Percentiles rank a stretch among this genome's conserved stretches.
phyloP scores from a whole-genome alignment of 2,329 filamentous ascomycete species.

The Piedraia hortae region DNA sequence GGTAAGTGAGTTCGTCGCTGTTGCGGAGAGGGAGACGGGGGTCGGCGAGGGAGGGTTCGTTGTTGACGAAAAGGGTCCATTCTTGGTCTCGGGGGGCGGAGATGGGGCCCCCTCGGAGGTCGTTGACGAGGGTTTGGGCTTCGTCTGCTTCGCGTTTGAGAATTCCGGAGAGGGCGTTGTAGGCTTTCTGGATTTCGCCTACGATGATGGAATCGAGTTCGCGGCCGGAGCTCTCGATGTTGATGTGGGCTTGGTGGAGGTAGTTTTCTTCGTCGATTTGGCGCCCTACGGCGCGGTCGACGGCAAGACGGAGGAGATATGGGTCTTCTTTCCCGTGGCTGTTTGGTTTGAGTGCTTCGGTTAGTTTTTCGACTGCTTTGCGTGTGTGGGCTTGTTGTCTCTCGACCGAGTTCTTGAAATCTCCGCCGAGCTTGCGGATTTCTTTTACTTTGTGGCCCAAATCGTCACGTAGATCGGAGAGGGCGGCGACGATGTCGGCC shows the following conservation, averaged over 20 bases:
- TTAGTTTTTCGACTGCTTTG: slow-evolving; percentile 51
- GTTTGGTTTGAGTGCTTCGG: slow-evolving; percentile 56
- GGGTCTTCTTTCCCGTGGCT: slow-evolving; percentile 82
- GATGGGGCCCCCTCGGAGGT: slow-evolving; percentile 58
- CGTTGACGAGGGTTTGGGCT: slow-evolving; percentile 48
- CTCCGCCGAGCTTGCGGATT: slow-evolving; percentile 74
- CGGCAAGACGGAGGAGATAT: slow-evolving; percentile 58
- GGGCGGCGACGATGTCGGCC: slow-evolving; percentile 63
- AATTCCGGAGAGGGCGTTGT: slow-evolving; percentile 78
- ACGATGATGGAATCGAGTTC: slow-evolving; percentile 93
- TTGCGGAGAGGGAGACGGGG: slow-evolving; percentile 53
- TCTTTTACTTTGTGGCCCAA: slow-evolving; percentile 93
- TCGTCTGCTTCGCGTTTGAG: slow-evolving; percentile 75
- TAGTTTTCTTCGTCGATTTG: slow-evolving; percentile 97
- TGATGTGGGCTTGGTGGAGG: slow-evolving; percentile 81
- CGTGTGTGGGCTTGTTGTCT: slow-evolving; percentile 76
- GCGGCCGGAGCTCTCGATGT: slow-evolving; percentile 76
- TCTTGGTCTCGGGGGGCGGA: slow-evolving; percentile 86
- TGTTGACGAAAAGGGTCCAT: slow-evolving; percentile 59
- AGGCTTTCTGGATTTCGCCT: slow-evolving; percentile 91
- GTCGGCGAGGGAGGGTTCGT: slow-evolving; percentile 66
- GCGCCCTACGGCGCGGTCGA: slow-evolving; percentile 71
- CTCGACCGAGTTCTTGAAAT: slow-evolving; percentile 91
- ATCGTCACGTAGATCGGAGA: slow-evolving; percentile 66
- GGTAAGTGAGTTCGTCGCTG: slow-evolving; percentile 65